These are phyloP conservation scores for Lactarius psammicola DNA, from an alignment of 768 basidiomycete genomes.

Conservation along the genomic window DNA sequence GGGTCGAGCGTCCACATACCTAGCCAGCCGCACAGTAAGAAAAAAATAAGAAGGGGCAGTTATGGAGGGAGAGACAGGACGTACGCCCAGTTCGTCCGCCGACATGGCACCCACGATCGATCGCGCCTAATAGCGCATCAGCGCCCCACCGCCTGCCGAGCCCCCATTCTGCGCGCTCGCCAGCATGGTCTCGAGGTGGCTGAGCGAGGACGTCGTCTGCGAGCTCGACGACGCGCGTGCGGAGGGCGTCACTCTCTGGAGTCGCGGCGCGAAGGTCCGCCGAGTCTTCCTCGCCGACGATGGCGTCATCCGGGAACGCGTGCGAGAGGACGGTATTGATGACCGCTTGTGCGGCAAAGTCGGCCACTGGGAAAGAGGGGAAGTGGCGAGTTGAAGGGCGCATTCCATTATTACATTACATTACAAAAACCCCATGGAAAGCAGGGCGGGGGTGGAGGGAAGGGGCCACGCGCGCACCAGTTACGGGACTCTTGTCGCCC, in stretches of 20 bases:
- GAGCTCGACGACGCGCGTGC: conserved; percentile 71
- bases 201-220: conserved; percentile 75
- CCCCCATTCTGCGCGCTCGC: conserved; percentile 68
- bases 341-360: conserved; percentile 91
- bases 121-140: conserved; percentile 71
- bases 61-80: conserved; percentile 34
- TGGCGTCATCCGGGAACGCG: conserved; percentile 81
- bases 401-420: background rate
- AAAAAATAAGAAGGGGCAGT: conserved; percentile 5
- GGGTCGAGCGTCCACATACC: conserved; percentile 48
- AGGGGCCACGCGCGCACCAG: conserved; percentile 39
- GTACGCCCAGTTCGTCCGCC: conserved; percentile 74
- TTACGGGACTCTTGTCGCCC: conserved; percentile 76
- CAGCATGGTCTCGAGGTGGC: conserved; percentile 44
- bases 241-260: conserved; percentile 40
- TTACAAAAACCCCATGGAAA: background rate
- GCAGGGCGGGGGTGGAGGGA: background rate
- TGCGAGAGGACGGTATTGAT: conserved; percentile 74
- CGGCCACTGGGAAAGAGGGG: conserved; percentile 60
- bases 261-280: conserved; percentile 58
- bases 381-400: background rate
- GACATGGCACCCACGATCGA: conserved; percentile 75
- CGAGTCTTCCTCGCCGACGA: conserved; percentile 96
- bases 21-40: conserved; percentile 7
- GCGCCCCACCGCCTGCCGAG: conserved; percentile 60